These are phyloP conservation scores for Myxozyma vanderwaltii DNA, from an alignment of 805 yeast species.

Conservation along the genomic window DNA sequence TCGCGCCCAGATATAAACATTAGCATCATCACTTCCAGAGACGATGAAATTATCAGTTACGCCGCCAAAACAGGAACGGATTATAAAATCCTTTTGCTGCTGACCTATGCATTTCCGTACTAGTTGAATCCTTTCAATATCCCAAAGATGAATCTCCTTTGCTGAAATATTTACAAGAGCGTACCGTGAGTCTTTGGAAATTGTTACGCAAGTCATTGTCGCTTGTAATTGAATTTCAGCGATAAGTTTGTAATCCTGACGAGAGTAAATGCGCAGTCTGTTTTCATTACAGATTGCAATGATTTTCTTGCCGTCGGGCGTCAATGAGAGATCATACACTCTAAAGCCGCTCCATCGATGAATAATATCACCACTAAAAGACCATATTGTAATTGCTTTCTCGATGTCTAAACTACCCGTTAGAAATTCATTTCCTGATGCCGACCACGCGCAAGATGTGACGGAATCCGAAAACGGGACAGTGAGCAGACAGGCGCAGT, in stretches of 20 bases:
- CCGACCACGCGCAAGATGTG: slow-evolving; percentile 70
- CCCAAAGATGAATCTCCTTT: slow-evolving; percentile 82
- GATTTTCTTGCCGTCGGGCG: slow-evolving; percentile 63
- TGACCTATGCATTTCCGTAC: slow-evolving; percentile 71
- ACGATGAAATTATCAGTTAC: slow-evolving; percentile 66
- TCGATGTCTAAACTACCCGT: slow-evolving; percentile 76
- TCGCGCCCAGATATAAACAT: slow-evolving; percentile 76
- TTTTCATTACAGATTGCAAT: slow-evolving; percentile 67
- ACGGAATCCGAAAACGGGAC: slow-evolving; percentile 40
- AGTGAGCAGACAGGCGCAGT: slow-evolving; percentile 17
- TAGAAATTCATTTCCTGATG: slow-evolving; percentile 56
- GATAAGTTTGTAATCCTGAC: slow-evolving; percentile 46
- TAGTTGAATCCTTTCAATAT: slow-evolving; percentile 58
- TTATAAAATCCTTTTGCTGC: slow-evolving; percentile 65
- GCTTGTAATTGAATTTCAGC: slow-evolving; percentile 57
- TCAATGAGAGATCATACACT: slow-evolving; percentile 67
- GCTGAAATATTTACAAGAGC: slow-evolving; percentile 64
- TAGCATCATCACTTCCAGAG: slow-evolving; percentile 85
- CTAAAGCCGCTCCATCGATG: slow-evolving; percentile 47
- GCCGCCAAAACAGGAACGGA: slow-evolving; percentile 78
- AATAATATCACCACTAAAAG: slow-evolving; percentile 39
- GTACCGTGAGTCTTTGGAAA: slow-evolving; percentile 58
- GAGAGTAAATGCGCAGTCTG: slow-evolving; percentile 61
- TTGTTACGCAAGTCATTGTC: slow-evolving; percentile 63
- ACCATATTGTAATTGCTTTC: slow-evolving; percentile 57